Percentiles rank a stretch among this genome's conserved stretches.
These are phyloP conservation scores for Picochlorum sp. DNA, from an alignment of 139 green algal species.

Conservation along the genomic window DNA sequence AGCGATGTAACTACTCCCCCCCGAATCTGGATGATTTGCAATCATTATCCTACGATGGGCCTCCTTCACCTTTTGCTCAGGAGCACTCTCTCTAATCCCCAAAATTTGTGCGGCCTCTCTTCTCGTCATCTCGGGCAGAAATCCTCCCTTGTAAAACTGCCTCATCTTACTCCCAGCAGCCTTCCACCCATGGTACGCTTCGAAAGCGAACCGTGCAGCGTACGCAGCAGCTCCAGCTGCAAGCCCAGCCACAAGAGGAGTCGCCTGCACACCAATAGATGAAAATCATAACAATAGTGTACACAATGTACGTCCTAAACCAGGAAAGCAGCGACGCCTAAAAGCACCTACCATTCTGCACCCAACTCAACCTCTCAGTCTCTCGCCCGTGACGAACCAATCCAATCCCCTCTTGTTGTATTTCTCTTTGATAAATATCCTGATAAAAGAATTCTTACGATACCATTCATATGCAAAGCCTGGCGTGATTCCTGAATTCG, in stretches of 20 bases:
- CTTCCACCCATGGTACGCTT: constrained; percentile 57
- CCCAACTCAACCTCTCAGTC: too few species aligned
- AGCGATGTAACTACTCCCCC: constrained; percentile 84
- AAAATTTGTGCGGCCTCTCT: constrained; percentile 91
- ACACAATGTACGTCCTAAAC: not conserved
- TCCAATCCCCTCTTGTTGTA: too few species aligned
- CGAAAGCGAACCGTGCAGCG: constrained; percentile 52
- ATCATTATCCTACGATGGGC: constrained; percentile 95
- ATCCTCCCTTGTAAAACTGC: constrained; percentile 88
- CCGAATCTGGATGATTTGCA: constrained; percentile 94
- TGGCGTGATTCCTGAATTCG: too few species aligned
- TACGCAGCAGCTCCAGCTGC: constrained; percentile 80
- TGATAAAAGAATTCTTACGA: too few species aligned
- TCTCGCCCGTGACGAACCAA: too few species aligned
- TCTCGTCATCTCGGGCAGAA: constrained; percentile 84
- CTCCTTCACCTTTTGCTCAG: constrained; percentile 83
- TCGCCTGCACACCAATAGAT: constrained; percentile 46
- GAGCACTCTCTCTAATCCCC: constrained; percentile 69
- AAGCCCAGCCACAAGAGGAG: constrained; percentile 73
- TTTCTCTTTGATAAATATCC: too few species aligned
- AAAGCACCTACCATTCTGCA: too few species aligned
- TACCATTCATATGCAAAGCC: too few species aligned
- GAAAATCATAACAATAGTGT: not conserved
- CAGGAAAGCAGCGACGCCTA: too few species aligned
- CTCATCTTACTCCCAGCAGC: constrained; percentile 41